A percentile compares a stretch with the other conserved stretches of the same genome.
These are phyloP conservation scores for Russula emetica DNA, from an alignment of 768 basidiomycete species.

Conservation along the genomic window DNA sequence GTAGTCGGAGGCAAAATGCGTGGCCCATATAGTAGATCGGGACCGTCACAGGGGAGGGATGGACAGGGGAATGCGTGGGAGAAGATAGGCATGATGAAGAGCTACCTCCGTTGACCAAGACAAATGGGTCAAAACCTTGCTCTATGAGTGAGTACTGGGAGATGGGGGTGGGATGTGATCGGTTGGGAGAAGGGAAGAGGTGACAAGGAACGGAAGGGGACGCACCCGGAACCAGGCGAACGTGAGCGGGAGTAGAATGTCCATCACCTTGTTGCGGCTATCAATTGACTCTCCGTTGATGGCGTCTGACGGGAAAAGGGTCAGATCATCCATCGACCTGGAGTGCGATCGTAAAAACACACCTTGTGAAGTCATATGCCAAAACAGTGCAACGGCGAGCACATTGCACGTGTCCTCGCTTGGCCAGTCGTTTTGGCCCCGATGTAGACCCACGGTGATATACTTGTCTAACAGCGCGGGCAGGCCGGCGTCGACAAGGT, in stretches of 20 bases:
- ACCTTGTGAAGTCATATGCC: slow-evolving; percentile 28
- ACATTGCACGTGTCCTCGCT: slow-evolving; percentile 18
- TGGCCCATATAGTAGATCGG: slow-evolving; percentile 18
- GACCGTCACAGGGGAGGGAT: slow-evolving; percentile 5
- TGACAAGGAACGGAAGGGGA: neutral
- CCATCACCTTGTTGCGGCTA: slow-evolving; percentile 16
- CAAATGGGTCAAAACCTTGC: slow-evolving; percentile 19
- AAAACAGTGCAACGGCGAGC: slow-evolving; percentile 27
- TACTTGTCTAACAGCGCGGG: slow-evolving; percentile 18
- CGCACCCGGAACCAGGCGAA: slow-evolving; percentile 26
- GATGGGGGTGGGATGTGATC: neutral
- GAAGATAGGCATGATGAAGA: neutral
- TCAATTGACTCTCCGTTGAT: slow-evolving; percentile 23
- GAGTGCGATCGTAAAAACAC: slow-evolving; percentile 17
- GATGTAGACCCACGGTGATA: slow-evolving; percentile 12
- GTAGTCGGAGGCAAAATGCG: slow-evolving; percentile 16
- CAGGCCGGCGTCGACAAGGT: slow-evolving; percentile 17
- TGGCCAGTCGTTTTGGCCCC: slow-evolving; percentile 21
- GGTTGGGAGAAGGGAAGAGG: slow-evolving; percentile 3
- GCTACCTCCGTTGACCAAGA: neutral
- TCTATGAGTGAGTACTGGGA: slow-evolving; percentile 24
- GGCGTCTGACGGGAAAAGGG: slow-evolving; percentile 15
- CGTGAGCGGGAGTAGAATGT: slow-evolving; percentile 15
- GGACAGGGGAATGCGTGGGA: neutral
- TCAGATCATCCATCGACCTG: neutral